A percentile compares a stretch with the other conserved stretches of the same genome.
Conservation (phyloP, 108 stramenopile species). For the Conticribra guillardii region DNA sequence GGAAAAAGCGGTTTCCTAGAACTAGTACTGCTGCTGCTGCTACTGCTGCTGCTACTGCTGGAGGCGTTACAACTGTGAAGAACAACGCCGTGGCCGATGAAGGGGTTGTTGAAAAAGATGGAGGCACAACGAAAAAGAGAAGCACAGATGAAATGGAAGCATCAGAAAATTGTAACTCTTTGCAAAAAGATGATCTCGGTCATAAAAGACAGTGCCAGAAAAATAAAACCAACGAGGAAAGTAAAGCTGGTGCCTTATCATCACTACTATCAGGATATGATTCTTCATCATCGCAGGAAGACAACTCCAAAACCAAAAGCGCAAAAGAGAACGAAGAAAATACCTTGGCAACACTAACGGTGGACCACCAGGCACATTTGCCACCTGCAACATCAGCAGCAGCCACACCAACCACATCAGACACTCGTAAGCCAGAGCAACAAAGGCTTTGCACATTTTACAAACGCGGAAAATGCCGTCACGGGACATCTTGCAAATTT, state of each 20-base stretch:
- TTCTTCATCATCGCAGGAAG: slow-evolving; percentile 64
- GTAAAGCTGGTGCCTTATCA: slow-evolving; percentile 39
- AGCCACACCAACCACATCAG: not conserved
- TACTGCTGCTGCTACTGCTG: not conserved
- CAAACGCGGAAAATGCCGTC: slow-evolving; percentile 48
- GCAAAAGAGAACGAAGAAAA: not conserved
- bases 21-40: slow-evolving; percentile 1
- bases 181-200: too few species aligned
- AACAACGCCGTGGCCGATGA: not conserved
- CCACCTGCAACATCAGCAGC: not conserved
- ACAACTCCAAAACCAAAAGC: slow-evolving; percentile 4
- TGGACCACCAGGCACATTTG: not conserved
- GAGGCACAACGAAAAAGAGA: slow-evolving; percentile 11
- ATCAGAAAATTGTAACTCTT: too few species aligned
- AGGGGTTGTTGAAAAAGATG: not conserved
- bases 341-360: slow-evolving; percentile 1
- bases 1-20: slow-evolving; percentile 74
- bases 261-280: slow-evolving; percentile 83
- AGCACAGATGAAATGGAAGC: too few species aligned
- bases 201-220: not conserved
- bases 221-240: not conserved
- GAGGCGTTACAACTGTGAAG: not conserved
- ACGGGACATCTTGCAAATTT: slow-evolving; percentile 52
- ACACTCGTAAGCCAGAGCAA: not conserved
- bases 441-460: slow-evolving; percentile 40